phyloP scores from a whole-genome alignment of 2,329 filamentous ascomycete genomes.

The Fusarium sp. region DNA sequence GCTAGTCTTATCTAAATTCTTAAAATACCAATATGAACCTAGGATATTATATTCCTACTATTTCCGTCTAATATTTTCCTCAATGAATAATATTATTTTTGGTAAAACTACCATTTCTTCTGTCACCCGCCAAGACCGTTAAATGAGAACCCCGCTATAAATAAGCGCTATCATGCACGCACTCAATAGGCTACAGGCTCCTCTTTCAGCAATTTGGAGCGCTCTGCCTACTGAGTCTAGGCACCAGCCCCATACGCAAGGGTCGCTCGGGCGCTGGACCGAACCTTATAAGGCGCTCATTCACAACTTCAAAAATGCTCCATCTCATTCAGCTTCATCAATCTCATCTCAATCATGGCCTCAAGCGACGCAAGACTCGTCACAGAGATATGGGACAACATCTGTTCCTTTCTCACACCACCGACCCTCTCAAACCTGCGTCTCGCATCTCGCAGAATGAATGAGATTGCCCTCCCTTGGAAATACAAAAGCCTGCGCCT shows the following conservation, averaged over 20 bases:
- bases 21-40: no score
- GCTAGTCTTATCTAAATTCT: no score
- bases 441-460: constrained; percentile 10
- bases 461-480: not conserved
- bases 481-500: constrained; percentile 11
- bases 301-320: not conserved
- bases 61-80: no score
- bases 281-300: not conserved
- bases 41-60: no score
- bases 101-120: no score
- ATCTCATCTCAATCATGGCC: not conserved
- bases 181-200: not conserved
- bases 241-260: not conserved
- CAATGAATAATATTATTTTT: no score
- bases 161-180: no score
- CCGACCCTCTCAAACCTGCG: not conserved
- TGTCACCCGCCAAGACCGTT: no score
- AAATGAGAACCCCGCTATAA: not conserved
- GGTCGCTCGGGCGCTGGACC: not conserved
- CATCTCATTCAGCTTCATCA: no score
- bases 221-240: not conserved
- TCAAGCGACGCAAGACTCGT: not conserved
- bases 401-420: constrained; percentile 11
- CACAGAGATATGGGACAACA: constrained; percentile 22
- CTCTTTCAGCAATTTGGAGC: not conserved